Conservation (phyloP, 345 rosid genomes). For the Cardamine chenopodiifolia region DNA sequence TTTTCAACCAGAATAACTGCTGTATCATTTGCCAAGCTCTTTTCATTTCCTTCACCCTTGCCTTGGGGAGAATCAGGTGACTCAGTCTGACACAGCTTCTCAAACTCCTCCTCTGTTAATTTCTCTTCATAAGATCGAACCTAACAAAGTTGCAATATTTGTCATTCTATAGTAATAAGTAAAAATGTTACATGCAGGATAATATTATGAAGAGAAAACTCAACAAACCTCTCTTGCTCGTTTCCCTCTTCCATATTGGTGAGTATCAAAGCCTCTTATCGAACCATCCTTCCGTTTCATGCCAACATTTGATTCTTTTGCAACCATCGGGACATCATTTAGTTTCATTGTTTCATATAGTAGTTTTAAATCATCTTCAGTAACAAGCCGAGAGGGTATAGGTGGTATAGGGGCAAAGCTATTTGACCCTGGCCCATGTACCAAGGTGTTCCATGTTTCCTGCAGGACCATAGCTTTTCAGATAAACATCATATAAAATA, state of each 20-base stretch:
- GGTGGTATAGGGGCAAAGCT: constrained; percentile 50
- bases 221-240: constrained; percentile 88
- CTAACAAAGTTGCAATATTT: constrained; percentile 41
- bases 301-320: constrained; percentile 52
- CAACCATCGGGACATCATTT: constrained; percentile 63
- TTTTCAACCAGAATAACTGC: constrained; percentile 26
- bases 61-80: constrained; percentile 65
- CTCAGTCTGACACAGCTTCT: constrained; percentile 83
- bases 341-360: constrained; percentile 74
- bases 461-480: constrained; percentile 45
- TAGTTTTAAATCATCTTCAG: constrained; percentile 74
- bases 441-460: constrained; percentile 75
- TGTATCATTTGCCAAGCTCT: constrained; percentile 50
- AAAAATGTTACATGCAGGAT: not conserved
- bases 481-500: constrained; percentile 12
- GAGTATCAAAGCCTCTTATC: constrained; percentile 66
- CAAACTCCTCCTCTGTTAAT: constrained; percentile 94
- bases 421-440: constrained; percentile 49
- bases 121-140: constrained; percentile 94
- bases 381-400: constrained; percentile 81
- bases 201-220: constrained; percentile 29
- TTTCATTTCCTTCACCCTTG: constrained; percentile 56
- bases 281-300: constrained; percentile 61
- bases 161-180: not conserved
- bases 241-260: constrained; percentile 91